Evolutionary conservation across 306 rosid genomes (phyloP).

Genomic region (Pyrus communis): DNA sequence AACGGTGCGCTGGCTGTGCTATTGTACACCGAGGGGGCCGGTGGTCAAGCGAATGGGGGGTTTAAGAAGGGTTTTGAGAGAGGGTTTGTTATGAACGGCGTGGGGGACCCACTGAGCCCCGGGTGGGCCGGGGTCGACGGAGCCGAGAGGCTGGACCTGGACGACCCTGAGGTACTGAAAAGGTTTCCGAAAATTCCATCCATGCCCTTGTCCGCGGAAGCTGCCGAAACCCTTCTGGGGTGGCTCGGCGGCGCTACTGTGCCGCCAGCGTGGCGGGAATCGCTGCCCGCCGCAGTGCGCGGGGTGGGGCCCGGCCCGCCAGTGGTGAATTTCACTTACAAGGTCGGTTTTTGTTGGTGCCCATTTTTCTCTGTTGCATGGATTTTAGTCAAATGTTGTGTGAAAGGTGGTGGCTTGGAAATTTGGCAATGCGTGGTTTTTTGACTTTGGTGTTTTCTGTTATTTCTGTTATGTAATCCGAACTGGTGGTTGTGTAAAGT

Average conservation of each 20-base stretch:
- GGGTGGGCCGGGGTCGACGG: slow-evolving; percentile 85
- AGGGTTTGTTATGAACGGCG: slow-evolving; percentile 76
- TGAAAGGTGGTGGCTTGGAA: neutral
- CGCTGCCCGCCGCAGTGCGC: slow-evolving; percentile 17
- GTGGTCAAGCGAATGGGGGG: neutral
- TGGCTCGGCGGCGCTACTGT: slow-evolving; percentile 38
- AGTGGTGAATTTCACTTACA: slow-evolving; percentile 64
- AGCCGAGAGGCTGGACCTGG: slow-evolving; percentile 53
- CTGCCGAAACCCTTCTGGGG: slow-evolving; percentile 45
- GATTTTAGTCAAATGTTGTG: slow-evolving; percentile 14
- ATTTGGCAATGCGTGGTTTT: slow-evolving; percentile 1
- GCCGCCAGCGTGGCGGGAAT: slow-evolving; percentile 56
- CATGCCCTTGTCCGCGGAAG: slow-evolving; percentile 60
- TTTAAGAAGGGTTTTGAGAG: slow-evolving; percentile 79
- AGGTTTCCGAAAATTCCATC: slow-evolving; percentile 91
- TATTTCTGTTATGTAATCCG: neutral
- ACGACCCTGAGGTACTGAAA: slow-evolving; percentile 54
- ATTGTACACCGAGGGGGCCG: slow-evolving; percentile 34
- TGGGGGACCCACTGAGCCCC: slow-evolving; percentile 92
- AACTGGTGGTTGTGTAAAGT: slow-evolving; percentile 3
- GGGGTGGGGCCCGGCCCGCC: slow-evolving; percentile 83
- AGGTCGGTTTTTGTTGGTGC: slow-evolving; percentile 38
- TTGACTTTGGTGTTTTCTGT: slow-evolving; percentile 14
- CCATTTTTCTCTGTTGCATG: neutral
- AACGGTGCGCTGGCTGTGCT: slow-evolving; percentile 73